Evolutionary conservation across 2,329 filamentous ascomycete species (phyloP), one percentile per base, ranked within the genome.

Genomic region (Mollisiaceae sp.): DNA sequence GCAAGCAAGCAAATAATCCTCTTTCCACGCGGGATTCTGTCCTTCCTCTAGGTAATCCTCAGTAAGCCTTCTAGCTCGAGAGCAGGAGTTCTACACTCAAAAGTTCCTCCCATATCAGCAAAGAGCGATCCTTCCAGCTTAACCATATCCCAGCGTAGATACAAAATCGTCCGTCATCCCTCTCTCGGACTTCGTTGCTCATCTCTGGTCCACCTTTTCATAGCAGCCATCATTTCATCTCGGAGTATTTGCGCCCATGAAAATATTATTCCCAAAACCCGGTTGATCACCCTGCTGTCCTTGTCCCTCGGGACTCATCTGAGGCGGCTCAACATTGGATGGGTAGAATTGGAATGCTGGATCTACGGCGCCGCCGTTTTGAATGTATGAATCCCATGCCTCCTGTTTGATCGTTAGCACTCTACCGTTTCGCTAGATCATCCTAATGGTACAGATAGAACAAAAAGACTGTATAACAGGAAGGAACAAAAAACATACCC

Each of bases 341-440:
- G 71, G 71, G 56, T 75, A 76, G 60, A 75, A 75, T 60, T 74
- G 73, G 54, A 75, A 75, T 1, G 66, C 63, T 8, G 73, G 72
- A 63, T 77, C 75, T 3, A 74, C 60, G 0, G 67, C 56, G 24
- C 69, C 81, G 6, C 85, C 81, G 60, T 85, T 86, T 75, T 90
- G 88, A 57, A 91, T 86, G 71, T 90, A 91, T 8, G 83, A 86
- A 73, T 91, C 89, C 88, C 88, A 91, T 35, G 87, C 86, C 67
- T 89, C 85, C 87, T 89, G 69, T 69, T 36, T 56, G 62, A 47
- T 50, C 52, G 65, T 73, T 73, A 74, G 79, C 63, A 32, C 32
- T 12, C 50, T 11, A 14, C 14, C 50, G 18, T 47, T n/a, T 47
- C 50, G 8, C 32, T 3, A 6, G 14, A 32, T 35, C 8, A 15